Conservation (phyloP, 306 rosid genomes). For the Fragaria vesca region DNA sequence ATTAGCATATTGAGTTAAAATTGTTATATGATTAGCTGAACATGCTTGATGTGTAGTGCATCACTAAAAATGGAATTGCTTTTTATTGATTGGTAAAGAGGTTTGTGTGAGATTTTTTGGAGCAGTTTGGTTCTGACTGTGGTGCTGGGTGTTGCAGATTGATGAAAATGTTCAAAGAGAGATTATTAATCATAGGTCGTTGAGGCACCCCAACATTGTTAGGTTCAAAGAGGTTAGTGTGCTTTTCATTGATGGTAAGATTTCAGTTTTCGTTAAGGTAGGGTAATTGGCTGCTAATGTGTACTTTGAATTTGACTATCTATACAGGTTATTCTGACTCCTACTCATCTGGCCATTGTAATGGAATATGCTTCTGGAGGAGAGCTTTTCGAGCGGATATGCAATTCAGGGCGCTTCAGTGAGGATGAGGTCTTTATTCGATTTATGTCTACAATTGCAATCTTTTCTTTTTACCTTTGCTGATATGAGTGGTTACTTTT, state of each 20-base stretch:
- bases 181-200: constrained; percentile 87
- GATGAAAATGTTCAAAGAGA: constrained; percentile 92
- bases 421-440: constrained; percentile 71
- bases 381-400: constrained; percentile 72
- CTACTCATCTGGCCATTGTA: constrained; percentile 92
- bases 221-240: constrained; percentile 81
- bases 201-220: constrained; percentile 90
- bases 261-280: not conserved
- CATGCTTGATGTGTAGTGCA: not conserved
- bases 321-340: constrained; percentile 72
- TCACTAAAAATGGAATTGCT: not conserved
- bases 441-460: constrained; percentile 11
- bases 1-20: not conserved
- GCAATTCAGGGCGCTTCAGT: constrained; percentile 72
- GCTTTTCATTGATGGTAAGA: not conserved
- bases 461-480: not conserved
- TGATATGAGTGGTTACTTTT: constrained; percentile 15
- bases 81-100: not conserved
- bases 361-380: constrained; percentile 99
- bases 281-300: not conserved
- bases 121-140: constrained; percentile 14
- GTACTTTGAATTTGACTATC: not conserved
- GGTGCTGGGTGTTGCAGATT: constrained; percentile 52
- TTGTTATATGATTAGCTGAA: not conserved
- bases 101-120: constrained; percentile 6